phyloP scores from a whole-genome alignment of 768 basidiomycete genomes.

The Lactarius akahatsu region DNA sequence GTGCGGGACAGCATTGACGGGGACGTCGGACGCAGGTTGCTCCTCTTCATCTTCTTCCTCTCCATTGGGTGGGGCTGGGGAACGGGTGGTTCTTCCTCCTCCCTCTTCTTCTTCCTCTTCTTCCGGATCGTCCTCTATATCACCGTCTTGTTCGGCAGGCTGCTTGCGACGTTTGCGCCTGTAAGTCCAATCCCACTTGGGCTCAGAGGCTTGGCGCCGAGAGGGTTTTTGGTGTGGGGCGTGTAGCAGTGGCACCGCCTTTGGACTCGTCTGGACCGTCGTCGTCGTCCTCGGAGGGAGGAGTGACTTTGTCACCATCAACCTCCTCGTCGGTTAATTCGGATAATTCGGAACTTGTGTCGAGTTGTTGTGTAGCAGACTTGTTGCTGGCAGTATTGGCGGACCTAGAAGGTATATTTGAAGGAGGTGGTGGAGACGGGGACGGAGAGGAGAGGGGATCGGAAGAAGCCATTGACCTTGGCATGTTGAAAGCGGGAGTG shows the following conservation, averaged over 20 bases:
- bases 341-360: slow-evolving; percentile 74
- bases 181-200: slow-evolving; percentile 86
- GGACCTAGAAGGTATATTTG: slow-evolving; percentile 29
- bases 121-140: slow-evolving; percentile 37
- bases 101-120: slow-evolving; percentile 53
- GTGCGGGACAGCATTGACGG: slow-evolving; percentile 29
- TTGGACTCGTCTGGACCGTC: slow-evolving; percentile 29
- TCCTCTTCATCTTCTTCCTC: slow-evolving; percentile 46
- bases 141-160: slow-evolving; percentile 37
- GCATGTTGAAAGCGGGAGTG: slow-evolving; percentile 31
- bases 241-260: slow-evolving; percentile 29
- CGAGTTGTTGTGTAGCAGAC: slow-evolving; percentile 41
- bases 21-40: slow-evolving; percentile 23
- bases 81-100: slow-evolving; percentile 39
- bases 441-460: slow-evolving; percentile 68
- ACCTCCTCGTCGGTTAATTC: slow-evolving; percentile 83
- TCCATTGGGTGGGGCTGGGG: slow-evolving; percentile 38
- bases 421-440: slow-evolving; percentile 55
- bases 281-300: slow-evolving; percentile 21
- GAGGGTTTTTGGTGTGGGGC: slow-evolving; percentile 44
- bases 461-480: slow-evolving; percentile 61
- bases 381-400: slow-evolving; percentile 33
- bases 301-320: slow-evolving; percentile 41
- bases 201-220: slow-evolving; percentile 69
- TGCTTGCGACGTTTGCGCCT: slow-evolving; percentile 33